Base-by-base conservation (phyloP, 2,329 filamentous ascomycete species). In the Ceratocystis cacaofunesta region DNA sequence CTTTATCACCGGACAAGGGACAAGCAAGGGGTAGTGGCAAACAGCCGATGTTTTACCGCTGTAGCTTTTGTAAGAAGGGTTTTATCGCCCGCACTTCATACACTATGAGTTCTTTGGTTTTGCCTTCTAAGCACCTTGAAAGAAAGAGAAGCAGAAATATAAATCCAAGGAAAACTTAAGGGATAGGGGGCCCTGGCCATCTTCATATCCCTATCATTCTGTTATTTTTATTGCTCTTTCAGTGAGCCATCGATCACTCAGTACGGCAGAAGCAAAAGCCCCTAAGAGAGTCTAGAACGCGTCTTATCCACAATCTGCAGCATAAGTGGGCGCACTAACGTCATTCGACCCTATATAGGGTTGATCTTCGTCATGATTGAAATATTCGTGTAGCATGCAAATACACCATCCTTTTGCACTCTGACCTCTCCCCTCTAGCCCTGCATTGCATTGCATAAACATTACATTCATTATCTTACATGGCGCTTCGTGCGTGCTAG, bases 261-360 rank as follows among this genome's bases (percentile, higher is more conserved):
- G 19, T 15, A 28, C 19, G 22, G 12, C 19, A 22, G 25, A 52
- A 52, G 19, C 22, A 36, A 52, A 15, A 28, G 25, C 22, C 12
- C 28, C 25, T 12, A 17, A 55, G 25, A 50, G 36, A 36, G 61
- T 63, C 61, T 63, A 63, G 61, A 63, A 63, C 61, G 30, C 30
- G 25, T 7, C 60, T 61, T 43, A 61, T n/a, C 58, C 58, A 63
- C 43, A 63, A 43, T 52, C 30, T 50, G 48, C 48, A 52, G n/a
- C 61, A 41, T 28, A 10, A 10, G 46, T 28, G 30, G 44, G 3
- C n/a, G 48, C 44, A 63, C 46, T 63, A 63, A 46, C 32, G 43
- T 22, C 43, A 50, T 50, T 46, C 25, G 30, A 52, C 36, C 46
- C 28, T 25, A 52, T 28, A 4, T 52, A 63, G 61, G 61, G 61